Conservation (phyloP, 2,329 filamentous ascomycete species). For the Paraphaeosphaeria sporulosa region DNA sequence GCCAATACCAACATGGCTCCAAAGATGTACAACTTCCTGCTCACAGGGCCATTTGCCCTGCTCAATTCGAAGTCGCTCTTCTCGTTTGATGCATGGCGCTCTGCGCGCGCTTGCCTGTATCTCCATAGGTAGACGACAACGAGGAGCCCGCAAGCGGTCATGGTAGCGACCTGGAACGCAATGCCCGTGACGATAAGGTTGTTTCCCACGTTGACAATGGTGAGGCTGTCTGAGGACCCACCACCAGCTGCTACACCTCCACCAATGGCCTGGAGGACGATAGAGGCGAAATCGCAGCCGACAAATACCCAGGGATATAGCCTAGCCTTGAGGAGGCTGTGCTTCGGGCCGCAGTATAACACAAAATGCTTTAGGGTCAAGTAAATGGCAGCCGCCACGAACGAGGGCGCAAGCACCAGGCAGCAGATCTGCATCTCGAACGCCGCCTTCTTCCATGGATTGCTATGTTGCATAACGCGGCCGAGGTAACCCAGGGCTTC, state of each 20-base stretch:
- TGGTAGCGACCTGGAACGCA: constrained; percentile 61
- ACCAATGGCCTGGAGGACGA: constrained; percentile 63
- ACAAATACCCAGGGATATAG: constrained; percentile 67
- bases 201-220: constrained; percentile 52
- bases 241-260: constrained; percentile 61
- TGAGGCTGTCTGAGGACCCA: constrained; percentile 44
- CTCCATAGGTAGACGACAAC: neutral
- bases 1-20: constrained; percentile 42
- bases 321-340: constrained; percentile 27
- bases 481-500: constrained; percentile 64
- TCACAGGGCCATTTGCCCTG: constrained; percentile 3
- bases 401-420: constrained; percentile 64
- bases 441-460: constrained; percentile 57
- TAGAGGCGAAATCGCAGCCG: constrained; percentile 61
- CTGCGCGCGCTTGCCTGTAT: constrained; percentile 3
- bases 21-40: constrained; percentile 28
- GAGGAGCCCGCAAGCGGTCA: constrained; percentile 12
- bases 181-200: constrained; percentile 65
- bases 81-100: constrained; percentile 3
- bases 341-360: constrained; percentile 55
- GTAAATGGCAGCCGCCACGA: constrained; percentile 62
- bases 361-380: constrained; percentile 64
- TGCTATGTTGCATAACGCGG: constrained; percentile 59
- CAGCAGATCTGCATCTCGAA: constrained; percentile 62
- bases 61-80: constrained; percentile 9